Evolutionary conservation across 805 yeast species (phyloP).

Genomic region (Cephaloascus fragrans): DNA sequence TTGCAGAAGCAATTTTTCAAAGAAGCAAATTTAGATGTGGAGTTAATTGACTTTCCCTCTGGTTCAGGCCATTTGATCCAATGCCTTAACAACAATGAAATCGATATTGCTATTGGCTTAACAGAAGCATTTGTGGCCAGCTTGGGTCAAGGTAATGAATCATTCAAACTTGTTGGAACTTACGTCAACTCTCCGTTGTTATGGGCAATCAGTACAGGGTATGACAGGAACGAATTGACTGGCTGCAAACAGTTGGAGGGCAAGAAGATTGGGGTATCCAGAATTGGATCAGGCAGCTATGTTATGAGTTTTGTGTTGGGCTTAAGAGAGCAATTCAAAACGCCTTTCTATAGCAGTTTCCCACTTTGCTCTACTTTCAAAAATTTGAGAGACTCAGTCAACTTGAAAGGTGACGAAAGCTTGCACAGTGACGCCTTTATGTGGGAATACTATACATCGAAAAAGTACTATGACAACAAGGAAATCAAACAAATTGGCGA

Average conservation of each 20-base stretch:
- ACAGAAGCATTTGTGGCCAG: conserved; percentile 90
- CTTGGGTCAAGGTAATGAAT: conserved; percentile 56
- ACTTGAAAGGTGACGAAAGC: conserved; percentile 34
- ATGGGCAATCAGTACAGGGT: conserved; percentile 86
- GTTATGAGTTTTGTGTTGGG: conserved; percentile 86
- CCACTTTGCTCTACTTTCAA: conserved; percentile 58
- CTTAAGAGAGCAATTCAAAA: conserved; percentile 41
- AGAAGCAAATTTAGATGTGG: conserved; percentile 40
- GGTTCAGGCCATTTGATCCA: conserved; percentile 87
- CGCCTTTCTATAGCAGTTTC: conserved; percentile 42
- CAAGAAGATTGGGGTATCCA: conserved; percentile 62
- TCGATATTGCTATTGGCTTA: conserved; percentile 79
- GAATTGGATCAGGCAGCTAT: conserved; percentile 88
- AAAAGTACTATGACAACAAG: conserved; percentile 67
- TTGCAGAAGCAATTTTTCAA: conserved; percentile 44
- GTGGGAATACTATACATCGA: conserved; percentile 94
- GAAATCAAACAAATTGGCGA: conserved; percentile 82
- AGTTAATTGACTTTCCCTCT: conserved; percentile 63
- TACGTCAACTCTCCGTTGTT: conserved; percentile 81
- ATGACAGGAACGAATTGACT: conserved; percentile 43
- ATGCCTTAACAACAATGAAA: conserved; percentile 48
- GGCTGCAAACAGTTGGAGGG: conserved; percentile 46
- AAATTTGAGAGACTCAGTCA: conserved; percentile 74
- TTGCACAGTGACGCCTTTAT: conserved; percentile 69
- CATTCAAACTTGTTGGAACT: conserved; percentile 65